phyloP scores from a whole-genome alignment of 2,329 filamentous ascomycete species.

The Colletotrichum sp. region DNA sequence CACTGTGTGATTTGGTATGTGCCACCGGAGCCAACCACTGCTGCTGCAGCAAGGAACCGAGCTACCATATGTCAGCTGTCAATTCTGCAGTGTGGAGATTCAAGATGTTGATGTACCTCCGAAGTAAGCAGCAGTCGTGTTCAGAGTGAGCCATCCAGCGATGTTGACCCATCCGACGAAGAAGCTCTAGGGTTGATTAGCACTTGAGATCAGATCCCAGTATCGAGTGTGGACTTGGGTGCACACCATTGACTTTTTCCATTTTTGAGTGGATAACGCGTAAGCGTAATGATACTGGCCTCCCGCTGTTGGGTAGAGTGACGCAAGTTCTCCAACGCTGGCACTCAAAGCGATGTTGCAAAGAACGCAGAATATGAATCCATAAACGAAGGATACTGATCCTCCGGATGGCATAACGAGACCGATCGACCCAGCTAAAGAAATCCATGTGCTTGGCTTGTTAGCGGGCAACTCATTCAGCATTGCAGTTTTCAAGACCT shows the following conservation, averaged over 20 bases:
- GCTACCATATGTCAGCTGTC: constrained; percentile 27
- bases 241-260: constrained; percentile 41
- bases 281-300: constrained; percentile 52
- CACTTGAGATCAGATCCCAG: background rate
- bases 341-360: constrained; percentile 47
- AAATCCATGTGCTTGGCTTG: constrained; percentile 38
- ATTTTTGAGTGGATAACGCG: constrained; percentile 40
- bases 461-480: background rate
- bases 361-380: constrained; percentile 49
- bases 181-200: constrained; percentile 38
- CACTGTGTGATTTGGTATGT: constrained; percentile 39
- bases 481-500: background rate
- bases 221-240: fast-evolving
- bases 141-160: constrained; percentile 49
- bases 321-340: constrained; percentile 46
- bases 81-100: background rate
- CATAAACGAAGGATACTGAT: constrained; percentile 46
- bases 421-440: constrained; percentile 45
- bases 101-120: constrained; percentile 31
- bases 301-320: constrained; percentile 51
- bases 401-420: constrained; percentile 46
- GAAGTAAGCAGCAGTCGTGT: constrained; percentile 49
- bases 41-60: constrained; percentile 47
- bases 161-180: constrained; percentile 50
- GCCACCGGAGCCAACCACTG: constrained; percentile 42